Percentiles rank a stretch among this genome's conserved stretches.
phyloP scores from a whole-genome alignment of 1,284 basidiomycete genomes.

The Abortiporus biennis region DNA sequence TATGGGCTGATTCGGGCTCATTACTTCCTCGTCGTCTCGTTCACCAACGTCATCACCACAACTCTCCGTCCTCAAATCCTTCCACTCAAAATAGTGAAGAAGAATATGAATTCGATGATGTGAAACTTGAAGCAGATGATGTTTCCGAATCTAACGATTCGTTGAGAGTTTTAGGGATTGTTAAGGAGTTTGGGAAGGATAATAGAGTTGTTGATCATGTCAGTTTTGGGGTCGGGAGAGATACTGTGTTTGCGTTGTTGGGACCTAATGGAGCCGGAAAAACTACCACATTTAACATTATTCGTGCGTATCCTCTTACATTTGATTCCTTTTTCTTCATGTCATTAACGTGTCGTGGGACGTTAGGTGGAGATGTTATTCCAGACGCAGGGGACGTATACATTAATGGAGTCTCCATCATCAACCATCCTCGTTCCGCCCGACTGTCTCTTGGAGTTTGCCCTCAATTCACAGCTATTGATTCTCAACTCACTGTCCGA shows the following conservation, averaged over 20 bases:
- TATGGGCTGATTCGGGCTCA: conserved; percentile 58
- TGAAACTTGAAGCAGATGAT: conserved; percentile 45
- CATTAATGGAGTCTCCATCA: conserved; percentile 59
- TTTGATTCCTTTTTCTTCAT: too few relatives aligned
- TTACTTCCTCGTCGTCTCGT: conserved; percentile 27
- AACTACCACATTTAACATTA: conserved; percentile 74
- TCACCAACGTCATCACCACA: conserved; percentile 9
- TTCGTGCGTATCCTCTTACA: conserved; percentile 56
- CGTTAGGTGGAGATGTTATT: conserved; percentile 52
- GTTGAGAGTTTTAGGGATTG: conserved; percentile 60
- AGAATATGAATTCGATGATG: too few relatives aligned
- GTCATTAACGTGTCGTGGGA: not conserved
- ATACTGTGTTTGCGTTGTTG: conserved; percentile 68
- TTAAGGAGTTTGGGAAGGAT: conserved; percentile 48
- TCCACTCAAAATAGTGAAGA: conserved; percentile 36
- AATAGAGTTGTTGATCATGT: conserved; percentile 70
- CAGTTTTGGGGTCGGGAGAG: conserved; percentile 57
- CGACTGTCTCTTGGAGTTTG: conserved; percentile 70
- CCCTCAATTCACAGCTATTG: conserved; percentile 81
- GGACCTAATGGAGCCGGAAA: conserved; percentile 83
- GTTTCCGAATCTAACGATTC: conserved; percentile 46
- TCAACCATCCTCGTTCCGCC: conserved; percentile 52
- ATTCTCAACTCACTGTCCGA: conserved; percentile 68
- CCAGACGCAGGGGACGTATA: conserved; percentile 62
- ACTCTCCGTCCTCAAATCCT: conserved; percentile 1